Evolutionary conservation across 495 filamentous ascomycete genomes (phyloP), one percentile per base, ranked within the genome.

Genomic region (Halenospora varia): DNA sequence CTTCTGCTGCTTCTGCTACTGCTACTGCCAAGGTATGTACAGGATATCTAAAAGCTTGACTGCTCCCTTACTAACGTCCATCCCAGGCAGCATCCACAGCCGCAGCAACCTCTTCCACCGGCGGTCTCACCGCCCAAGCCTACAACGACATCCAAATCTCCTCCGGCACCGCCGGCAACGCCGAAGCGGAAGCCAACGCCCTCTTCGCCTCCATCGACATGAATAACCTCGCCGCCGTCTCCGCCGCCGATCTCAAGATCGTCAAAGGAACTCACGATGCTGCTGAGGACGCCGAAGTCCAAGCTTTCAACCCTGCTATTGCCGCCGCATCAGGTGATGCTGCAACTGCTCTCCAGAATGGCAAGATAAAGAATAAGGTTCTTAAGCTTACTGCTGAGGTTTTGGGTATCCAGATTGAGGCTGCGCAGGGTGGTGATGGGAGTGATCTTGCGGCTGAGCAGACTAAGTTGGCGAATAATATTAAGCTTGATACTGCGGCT

Each of bases 351-450:
- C 48, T 70, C 10, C 65, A 66, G 70, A 75, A 74, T 24, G 77
- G 77, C 56, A 80, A 80, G 66, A 80, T 77, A 59, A 77, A 77
- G 70, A 80, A 80, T 68, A 80, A 80, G 71, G 75, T 80, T 46
- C 66, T 80, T 39, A 80, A 80, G 68, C 66, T 80, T 42, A 71
- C 73, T 53, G 66, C 74, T 24, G 66, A 57, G 26, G 61, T 63
- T 44, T 25, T 66, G n/a, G 60, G 54, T 1, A 48, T 61, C 15
- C 60, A 66, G 26, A 58, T 66, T 45, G 53, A 66, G 22, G 58
- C 49, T 15, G 64, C 64, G 2, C 64, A 66, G 35, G 64, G 64
- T 13, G 55, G 51, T 19, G 41, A 20, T 19, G 20, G 17, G 19
- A 35, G 29, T 18, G 53, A 62, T 24, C 17, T 61, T 0, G 70